phyloP scores from a whole-genome alignment of 2,329 filamentous ascomycete species.

The Alternaria incomplexa region DNA sequence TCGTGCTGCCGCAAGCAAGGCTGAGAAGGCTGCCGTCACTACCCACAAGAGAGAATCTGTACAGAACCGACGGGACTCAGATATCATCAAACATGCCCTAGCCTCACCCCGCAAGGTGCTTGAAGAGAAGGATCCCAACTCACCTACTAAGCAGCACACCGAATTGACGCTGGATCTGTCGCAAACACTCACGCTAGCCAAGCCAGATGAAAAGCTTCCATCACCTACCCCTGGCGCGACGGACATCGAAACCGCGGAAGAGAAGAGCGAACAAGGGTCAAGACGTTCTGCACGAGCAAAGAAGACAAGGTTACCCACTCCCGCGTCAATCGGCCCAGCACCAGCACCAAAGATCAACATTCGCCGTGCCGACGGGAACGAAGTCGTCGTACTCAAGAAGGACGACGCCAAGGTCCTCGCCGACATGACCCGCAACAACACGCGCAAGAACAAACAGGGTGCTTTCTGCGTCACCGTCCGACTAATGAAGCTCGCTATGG shows the following conservation, averaged over 20 bases:
- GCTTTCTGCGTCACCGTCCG: conserved; percentile 52
- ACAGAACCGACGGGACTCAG: conserved; percentile 56
- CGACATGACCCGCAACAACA: conserved; percentile 55
- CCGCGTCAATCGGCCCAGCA: conserved; percentile 21
- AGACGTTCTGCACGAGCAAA: conserved; percentile 44
- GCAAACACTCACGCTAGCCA: conserved; percentile 33
- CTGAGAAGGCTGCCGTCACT: conserved; percentile 43
- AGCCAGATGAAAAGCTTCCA: conserved; percentile 19
- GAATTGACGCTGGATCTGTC: conserved; percentile 41
- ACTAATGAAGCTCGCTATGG: conserved; percentile 50
- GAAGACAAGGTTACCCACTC: conserved; percentile 44
- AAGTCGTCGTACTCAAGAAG: conserved; percentile 54
- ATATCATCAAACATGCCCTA: conserved; percentile 54
- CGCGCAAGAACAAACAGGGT: conserved; percentile 58
- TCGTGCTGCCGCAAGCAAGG: conserved; percentile 56
- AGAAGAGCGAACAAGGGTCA: conserved; percentile 25
- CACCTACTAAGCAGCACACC: conserved; percentile 48
- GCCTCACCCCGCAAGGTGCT: conserved; percentile 54
- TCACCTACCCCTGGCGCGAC: conserved; percentile 23
- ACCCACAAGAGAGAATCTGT: conserved; percentile 51
- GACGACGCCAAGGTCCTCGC: conserved; percentile 58
- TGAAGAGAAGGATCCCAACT: conserved; percentile 57
- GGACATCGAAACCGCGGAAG: conserved; percentile 19
- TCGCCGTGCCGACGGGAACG: conserved; percentile 50
- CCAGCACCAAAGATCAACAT: conserved; percentile 53